Evolutionary conservation across 495 filamentous ascomycete species (phyloP).

Genomic region (Neurospora sp.): DNA sequence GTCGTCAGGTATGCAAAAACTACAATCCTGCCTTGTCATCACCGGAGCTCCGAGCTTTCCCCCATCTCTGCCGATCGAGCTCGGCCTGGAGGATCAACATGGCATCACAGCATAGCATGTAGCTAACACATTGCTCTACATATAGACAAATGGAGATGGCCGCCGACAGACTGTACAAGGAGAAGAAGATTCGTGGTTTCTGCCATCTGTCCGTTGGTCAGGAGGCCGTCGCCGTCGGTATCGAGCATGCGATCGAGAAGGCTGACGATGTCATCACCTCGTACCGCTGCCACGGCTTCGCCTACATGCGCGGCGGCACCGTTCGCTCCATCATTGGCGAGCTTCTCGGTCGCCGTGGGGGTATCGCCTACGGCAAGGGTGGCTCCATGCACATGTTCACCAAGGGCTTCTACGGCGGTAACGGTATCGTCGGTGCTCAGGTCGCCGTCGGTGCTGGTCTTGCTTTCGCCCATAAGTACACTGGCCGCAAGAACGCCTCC

Average conservation of each 20-base stretch:
- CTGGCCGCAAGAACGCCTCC: conserved; percentile 69
- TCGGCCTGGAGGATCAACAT: neutral
- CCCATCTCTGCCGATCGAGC: neutral
- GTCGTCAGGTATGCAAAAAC: conserved; percentile 59
- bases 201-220: conserved; percentile 97
- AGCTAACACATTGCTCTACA: neutral
- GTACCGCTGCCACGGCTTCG: conserved; percentile 98
- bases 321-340: conserved; percentile 94
- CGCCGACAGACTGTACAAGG: conserved; percentile 94
- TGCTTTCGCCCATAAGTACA: conserved; percentile 95
- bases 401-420: conserved; percentile 95
- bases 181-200: conserved; percentile 99
- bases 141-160: conserved; percentile 97
- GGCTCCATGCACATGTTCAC: conserved; percentile 99
- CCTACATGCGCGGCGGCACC: conserved; percentile 87
- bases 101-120: neutral
- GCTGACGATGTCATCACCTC: conserved; percentile 92
- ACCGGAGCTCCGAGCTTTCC: neutral
- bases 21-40: neutral
- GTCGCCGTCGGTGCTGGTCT: conserved; percentile 95
- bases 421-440: conserved; percentile 98
- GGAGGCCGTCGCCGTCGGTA: conserved; percentile 93
- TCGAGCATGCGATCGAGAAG: conserved; percentile 89
- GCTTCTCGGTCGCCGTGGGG: conserved; percentile 85
- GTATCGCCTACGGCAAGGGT: conserved; percentile 97